These are phyloP conservation scores for Ramaria rubella DNA, from an alignment of 768 basidiomycete genomes.

Conservation along the genomic window DNA sequence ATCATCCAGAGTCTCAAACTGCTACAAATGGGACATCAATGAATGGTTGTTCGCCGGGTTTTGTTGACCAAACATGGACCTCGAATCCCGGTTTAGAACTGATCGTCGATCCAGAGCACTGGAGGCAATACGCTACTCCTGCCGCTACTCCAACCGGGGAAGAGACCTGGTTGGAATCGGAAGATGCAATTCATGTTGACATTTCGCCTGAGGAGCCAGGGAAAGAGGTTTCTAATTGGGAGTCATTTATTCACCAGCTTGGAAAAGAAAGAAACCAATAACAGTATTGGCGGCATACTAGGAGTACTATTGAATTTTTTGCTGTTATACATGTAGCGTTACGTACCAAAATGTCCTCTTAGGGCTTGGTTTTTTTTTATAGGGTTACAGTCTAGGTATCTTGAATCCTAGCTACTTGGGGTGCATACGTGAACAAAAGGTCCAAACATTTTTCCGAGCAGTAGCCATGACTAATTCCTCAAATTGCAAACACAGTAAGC, in stretches of 20 bases:
- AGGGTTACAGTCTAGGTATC: no score
- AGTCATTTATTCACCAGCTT: constrained; percentile 8
- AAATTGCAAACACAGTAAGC: no score
- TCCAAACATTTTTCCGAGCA: no score
- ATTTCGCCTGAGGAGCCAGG: constrained; percentile 8
- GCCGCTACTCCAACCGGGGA: constrained; percentile 1
- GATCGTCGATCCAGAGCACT: background rate
- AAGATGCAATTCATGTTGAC: constrained; percentile 8
- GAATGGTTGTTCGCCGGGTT: background rate
- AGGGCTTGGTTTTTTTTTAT: no score
- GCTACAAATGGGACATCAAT: background rate
- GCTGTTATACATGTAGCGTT: background rate
- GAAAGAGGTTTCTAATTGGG: constrained; percentile 9
- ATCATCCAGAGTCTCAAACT: background rate
- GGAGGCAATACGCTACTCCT: constrained; percentile 8
- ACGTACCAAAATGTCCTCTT: no score
- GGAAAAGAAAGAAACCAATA: background rate
- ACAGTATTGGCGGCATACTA: background rate
- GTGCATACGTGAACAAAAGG: no score
- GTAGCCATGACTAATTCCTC: no score
- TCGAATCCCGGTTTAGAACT: background rate
- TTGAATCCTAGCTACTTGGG: no score
- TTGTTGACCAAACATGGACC: background rate
- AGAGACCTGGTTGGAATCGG: background rate
- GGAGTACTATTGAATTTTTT: background rate